phyloP scores from a whole-genome alignment of 129 eudicot genomes.

The Arctium minus region DNA sequence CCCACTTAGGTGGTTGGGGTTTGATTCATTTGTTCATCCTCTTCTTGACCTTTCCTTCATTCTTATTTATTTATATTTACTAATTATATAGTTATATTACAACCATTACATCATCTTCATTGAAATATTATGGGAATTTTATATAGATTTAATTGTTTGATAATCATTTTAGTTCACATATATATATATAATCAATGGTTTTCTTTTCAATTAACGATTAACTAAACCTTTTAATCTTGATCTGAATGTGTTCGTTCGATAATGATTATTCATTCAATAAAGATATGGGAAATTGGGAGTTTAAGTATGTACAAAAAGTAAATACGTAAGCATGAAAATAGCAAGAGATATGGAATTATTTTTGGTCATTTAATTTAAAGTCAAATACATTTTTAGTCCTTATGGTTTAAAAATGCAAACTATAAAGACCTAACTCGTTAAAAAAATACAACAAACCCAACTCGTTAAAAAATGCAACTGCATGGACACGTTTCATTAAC shows the following conservation, averaged over 20 bases:
- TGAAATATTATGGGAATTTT: background rate
- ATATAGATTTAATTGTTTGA: too few relatives aligned
- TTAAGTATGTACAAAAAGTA: background rate
- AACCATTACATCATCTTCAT: constrained; percentile 8
- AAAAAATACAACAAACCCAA: background rate
- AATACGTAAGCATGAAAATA: background rate
- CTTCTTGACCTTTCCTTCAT: constrained; percentile 13
- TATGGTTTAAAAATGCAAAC: background rate
- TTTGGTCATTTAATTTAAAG: background rate
- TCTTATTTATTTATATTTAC: background rate
- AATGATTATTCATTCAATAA: background rate
- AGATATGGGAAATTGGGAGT: background rate
- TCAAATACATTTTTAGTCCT: background rate
- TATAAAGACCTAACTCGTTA: background rate
- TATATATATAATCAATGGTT: background rate
- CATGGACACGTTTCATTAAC: background rate
- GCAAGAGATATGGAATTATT: background rate
- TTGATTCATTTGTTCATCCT: constrained; percentile 38
- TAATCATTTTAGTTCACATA: too few relatives aligned
- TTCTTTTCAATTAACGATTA: background rate
- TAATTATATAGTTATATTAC: background rate
- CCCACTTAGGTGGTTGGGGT: constrained; percentile 34
- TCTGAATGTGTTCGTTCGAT: background rate
- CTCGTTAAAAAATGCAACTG: background rate
- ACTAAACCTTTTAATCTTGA: background rate